Evolutionary conservation across 1,139 yeast genomes (phyloP).

Genomic region (Magnusiomyces sp.): DNA sequence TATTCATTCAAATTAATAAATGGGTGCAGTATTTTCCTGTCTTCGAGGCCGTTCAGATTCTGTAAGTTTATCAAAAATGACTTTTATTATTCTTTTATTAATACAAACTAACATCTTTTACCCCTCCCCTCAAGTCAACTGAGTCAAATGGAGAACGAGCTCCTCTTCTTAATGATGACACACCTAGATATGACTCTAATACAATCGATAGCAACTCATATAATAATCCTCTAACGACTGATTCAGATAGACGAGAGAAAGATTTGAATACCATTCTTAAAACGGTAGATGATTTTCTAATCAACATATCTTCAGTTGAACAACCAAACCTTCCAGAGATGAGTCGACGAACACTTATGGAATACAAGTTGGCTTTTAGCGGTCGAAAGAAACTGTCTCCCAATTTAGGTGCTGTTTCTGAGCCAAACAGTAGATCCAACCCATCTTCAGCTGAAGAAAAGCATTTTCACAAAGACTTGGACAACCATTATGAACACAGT

Average conservation of each 20-base stretch:
- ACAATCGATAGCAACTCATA: constrained; percentile 5
- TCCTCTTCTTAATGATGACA: constrained; percentile 16
- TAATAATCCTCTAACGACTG: constrained; percentile 4
- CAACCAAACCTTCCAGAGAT: constrained; percentile 7
- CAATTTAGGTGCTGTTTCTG: neutral
- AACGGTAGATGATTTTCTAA: constrained; percentile 22
- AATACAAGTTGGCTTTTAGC: neutral
- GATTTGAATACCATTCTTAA: constrained; percentile 20
- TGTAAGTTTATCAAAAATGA: neutral
- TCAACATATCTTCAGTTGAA: constrained; percentile 22
- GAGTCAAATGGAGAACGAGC: constrained; percentile 6
- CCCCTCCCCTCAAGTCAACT: neutral
- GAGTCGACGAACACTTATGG: neutral
- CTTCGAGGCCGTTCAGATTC: neutral
- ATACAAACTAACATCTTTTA: neutral
- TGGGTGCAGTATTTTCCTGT: constrained; percentile 2
- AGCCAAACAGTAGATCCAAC: neutral
- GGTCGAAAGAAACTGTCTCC: neutral
- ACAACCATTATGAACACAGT: no score
- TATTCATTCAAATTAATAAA: neutral
- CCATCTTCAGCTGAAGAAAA: no score
- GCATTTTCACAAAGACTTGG: no score
- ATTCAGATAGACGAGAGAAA: constrained; percentile 16
- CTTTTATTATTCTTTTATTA: neutral
- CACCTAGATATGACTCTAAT: constrained; percentile 5